Conservation (phyloP, 208 protist genomes). For the Wallacemonas collosoma region DNA sequence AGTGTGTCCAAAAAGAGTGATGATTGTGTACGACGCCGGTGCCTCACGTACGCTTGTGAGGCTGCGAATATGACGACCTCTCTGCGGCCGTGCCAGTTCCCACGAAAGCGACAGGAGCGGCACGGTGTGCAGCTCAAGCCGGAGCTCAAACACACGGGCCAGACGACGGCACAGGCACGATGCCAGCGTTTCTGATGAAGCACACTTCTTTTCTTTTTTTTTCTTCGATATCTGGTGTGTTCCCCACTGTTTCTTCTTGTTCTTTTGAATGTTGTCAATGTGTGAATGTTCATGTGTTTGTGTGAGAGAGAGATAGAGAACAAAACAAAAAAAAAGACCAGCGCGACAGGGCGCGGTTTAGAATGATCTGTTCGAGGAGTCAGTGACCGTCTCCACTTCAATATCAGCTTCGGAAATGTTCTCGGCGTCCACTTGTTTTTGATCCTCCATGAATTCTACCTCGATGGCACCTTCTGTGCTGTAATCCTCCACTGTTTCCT, state of each 20-base stretch:
- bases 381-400: conserved; percentile 35
- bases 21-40: too few relatives aligned
- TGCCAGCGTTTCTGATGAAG: too few relatives aligned
- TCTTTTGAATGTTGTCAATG: not conserved
- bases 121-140: too few relatives aligned
- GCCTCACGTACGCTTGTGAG: too few relatives aligned
- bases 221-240: not conserved
- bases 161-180: too few relatives aligned
- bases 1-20: too few relatives aligned
- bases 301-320: not conserved
- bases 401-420: conserved; percentile 49
- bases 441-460: conserved; percentile 83
- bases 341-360: too few relatives aligned
- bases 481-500: conserved; percentile 82
- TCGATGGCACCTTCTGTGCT: conserved; percentile 72
- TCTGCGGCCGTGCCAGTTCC: too few relatives aligned
- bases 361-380: not conserved
- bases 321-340: conserved; percentile 17
- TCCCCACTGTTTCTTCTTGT: too few relatives aligned
- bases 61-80: too few relatives aligned
- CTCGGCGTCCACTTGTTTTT: conserved; percentile 23
- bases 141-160: too few relatives aligned
- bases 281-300: not conserved
- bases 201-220: not conserved
- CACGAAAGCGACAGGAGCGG: too few relatives aligned